Base-by-base conservation (phyloP, 1,139 yeast species). In the Nakaseomyces glabratus region DNA sequence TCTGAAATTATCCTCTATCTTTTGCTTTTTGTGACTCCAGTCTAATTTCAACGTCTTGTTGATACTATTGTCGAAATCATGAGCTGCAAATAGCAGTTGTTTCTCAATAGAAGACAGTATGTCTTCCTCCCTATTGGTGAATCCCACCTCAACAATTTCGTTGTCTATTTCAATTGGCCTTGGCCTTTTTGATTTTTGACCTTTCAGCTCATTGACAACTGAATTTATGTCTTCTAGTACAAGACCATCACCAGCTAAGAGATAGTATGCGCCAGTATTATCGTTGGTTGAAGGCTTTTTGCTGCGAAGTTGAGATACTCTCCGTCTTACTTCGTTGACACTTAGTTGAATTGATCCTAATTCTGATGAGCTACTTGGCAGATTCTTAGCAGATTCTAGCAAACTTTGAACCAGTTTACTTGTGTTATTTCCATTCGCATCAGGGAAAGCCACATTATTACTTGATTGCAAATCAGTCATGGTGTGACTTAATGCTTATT, bases 221-320 rank as follows among this genome's bases (percentile, higher is more conserved):
- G 68, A 67, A 31, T 39, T 49, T 33, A 90, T 78, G 38, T 85
- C 93, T 49, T 85, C 95, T 29, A 93, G 82, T 39, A 85, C 79
- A 37, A 88, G 69, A 0, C 95, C 96, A 52, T 93, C 81, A 1
- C 93, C 82, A 2, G 96, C 95, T 36, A 90, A 66, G 31, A 88
- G 63, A 55, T 88, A 88, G 51, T 86, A 96, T 0, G 96, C 97
- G 48, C 81, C 82, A 2, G 95, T 84, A 52, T 72, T 80, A 42
- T 75, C 71, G 15, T 18, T 28, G 13, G 62, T 48, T 22, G 58
- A 58, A 7, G 54, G 50, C 8, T 61, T 66, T 26, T 66, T 61
- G 21, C 57, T 59, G 39, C 88, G 69, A 47, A 82, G 62, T 38
- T 69, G 71, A 38, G 66, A 67, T 0, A 93, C 79, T 43, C 82